Percentiles rank a stretch among this genome's conserved stretches.
Conservation (phyloP, 2,329 filamentous ascomycete species). For the Chrysosphaeria jannelii region DNA sequence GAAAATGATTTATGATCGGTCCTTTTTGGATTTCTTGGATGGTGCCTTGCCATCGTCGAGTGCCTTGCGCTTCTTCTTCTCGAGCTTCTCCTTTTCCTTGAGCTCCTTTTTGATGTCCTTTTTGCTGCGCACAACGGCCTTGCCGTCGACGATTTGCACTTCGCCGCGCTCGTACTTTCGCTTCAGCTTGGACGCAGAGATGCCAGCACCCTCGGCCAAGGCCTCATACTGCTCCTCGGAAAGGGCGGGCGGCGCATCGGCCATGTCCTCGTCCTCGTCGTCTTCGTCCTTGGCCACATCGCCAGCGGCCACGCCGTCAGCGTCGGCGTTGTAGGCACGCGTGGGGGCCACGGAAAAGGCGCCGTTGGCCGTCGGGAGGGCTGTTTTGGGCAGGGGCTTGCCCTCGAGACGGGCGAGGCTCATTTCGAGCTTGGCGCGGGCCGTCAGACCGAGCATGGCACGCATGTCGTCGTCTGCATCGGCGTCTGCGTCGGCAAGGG, state of each 20-base stretch:
- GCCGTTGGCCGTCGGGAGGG: conserved; percentile 6
- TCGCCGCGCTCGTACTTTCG: conserved; percentile 50
- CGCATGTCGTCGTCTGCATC: conserved; percentile 73
- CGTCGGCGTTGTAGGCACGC: conserved; percentile 80
- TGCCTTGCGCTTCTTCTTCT: conserved; percentile 30
- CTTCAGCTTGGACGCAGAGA: conserved; percentile 49
- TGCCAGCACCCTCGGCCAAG: conserved; percentile 32
- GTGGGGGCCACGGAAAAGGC: conserved; percentile 70
- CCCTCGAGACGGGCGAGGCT: conserved; percentile 56
- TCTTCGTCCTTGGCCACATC: conserved; percentile 17
- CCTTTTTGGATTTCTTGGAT: conserved; percentile 19
- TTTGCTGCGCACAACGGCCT: conserved; percentile 28
- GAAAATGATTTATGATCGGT: conserved; percentile 4
- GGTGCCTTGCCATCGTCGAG: conserved; percentile 31
- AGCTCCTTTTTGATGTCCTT: conserved; percentile 11
- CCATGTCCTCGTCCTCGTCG: conserved; percentile 2
- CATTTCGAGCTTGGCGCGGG: conserved; percentile 45
- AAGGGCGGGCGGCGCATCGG: conserved; percentile 10
- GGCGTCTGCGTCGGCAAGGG: conserved; percentile 48
- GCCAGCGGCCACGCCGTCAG: conserved; percentile 50
- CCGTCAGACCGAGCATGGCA: conserved; percentile 43
- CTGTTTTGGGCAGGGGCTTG: conserved; percentile 42
- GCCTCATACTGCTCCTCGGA: conserved; percentile 25
- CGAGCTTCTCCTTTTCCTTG: conserved; percentile 6
- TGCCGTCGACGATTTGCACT: conserved; percentile 35